These are phyloP conservation scores for Tetrapisispora pingtungensis DNA, from an alignment of 805 yeast species.

Conservation along the genomic window DNA sequence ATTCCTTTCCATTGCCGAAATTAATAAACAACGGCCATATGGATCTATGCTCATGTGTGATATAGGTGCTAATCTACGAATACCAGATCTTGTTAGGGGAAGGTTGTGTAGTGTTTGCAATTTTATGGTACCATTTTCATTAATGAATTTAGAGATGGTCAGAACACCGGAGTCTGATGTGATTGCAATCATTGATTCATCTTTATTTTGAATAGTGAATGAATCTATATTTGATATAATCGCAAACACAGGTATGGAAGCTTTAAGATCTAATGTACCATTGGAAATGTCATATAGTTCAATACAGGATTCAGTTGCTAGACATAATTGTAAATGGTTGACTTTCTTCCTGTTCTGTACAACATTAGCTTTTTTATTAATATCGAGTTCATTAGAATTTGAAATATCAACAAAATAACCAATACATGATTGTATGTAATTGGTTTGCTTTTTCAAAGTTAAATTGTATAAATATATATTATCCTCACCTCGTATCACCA, in stretches of 20 bases:
- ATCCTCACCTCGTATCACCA: constrained; percentile 1
- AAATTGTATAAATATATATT: constrained; percentile 51
- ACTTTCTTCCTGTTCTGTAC: constrained; percentile 2
- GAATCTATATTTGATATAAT: constrained; percentile 43
- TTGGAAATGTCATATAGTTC: constrained; percentile 36
- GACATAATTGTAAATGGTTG: constrained; percentile 22
- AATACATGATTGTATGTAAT: constrained; percentile 43
- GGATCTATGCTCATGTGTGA: constrained; percentile 62
- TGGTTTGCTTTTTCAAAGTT: constrained; percentile 54
- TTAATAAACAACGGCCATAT: constrained; percentile 55
- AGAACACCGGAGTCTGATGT: constrained; percentile 77
- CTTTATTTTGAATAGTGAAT: constrained; percentile 43
- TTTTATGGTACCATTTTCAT: constrained; percentile 30
- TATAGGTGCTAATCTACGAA: constrained; percentile 70
- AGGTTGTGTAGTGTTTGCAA: constrained; percentile 43
- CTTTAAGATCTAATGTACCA: constrained; percentile 42
- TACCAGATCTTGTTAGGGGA: constrained; percentile 64
- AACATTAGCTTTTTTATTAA: not conserved
- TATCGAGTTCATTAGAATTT: not conserved
- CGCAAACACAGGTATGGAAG: constrained; percentile 44
- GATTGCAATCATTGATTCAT: constrained; percentile 49
- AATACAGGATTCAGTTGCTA: constrained; percentile 24
- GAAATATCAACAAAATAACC: constrained; percentile 53
- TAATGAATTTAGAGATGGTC: constrained; percentile 26
- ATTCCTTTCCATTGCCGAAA: constrained; percentile 63